Evolutionary conservation across 1,284 basidiomycete species (phyloP), one percentile per base, ranked within the genome.

Genomic region (Inonotus hispidus): DNA sequence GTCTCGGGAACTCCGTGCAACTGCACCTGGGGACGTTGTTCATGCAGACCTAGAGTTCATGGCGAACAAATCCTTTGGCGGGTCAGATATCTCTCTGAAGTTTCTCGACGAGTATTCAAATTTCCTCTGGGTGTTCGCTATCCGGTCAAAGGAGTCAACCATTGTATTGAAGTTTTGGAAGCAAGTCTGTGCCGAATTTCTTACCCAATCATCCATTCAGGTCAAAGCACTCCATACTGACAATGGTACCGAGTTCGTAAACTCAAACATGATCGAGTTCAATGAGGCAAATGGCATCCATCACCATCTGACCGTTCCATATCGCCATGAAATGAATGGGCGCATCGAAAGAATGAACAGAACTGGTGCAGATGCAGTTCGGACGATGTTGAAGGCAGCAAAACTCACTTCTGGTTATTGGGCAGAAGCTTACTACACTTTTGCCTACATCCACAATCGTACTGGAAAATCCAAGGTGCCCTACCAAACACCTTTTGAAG

Each of bases 251-350:
- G 59, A 63, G 37, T 63, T 56, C 49, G 58, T 63, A 3, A 63
- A 60, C 29, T 2, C 1, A 1, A n/a, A 39, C 8, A 59, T 63
- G 35, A 11, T 50, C 5, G n/a, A 6, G 1, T 56, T 53, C 53
- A 38, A 60, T 11, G 54, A 47, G 3, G 21, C 13, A n/a, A 2
- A 45, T 14, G 62, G 62, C 1, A 63, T 60, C 6, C 16, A 14
- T 3, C 47, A 61, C 11, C 55, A 27, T 25, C 14, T 56, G 0
- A 54, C 50, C 45, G 59, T 46, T 46, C 63, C 59, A 11, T 53
- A 66, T 43, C 37, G 50, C 0, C 66, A 65, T 29, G 54, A 65
- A 45, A 63, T 64, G 56, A 67, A 67, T 55, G 64, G 66, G 10
- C 37, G 62, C 0, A 62, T 62, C 2, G 66, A 67, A 47, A 53